A percentile compares a stretch with the other conserved stretches of the same genome.
Conservation (phyloP, 164 flowering plant species). For the Cinnamomum chago region DNA sequence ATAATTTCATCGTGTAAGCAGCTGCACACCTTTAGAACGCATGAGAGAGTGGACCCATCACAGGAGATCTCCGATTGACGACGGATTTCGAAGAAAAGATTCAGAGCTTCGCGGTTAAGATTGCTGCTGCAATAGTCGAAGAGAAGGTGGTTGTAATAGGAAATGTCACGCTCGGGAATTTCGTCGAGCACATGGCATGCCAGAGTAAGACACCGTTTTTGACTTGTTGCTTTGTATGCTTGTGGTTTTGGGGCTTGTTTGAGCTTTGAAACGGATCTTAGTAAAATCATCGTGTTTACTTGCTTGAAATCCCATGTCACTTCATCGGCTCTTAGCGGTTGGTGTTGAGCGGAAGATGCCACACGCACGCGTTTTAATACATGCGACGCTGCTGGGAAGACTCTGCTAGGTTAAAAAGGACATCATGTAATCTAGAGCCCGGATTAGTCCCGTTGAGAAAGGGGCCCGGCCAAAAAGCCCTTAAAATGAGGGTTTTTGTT, state of each 20-base stretch:
- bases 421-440: too few relatives aligned
- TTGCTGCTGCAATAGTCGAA: conserved; percentile 44
- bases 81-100: conserved; percentile 36
- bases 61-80: conserved; percentile 23
- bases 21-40: conserved; percentile 57
- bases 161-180: conserved; percentile 27
- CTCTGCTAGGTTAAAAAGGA: too few relatives aligned
- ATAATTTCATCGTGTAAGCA: conserved; percentile 29
- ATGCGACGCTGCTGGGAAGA: too few relatives aligned
- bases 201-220: neutral
- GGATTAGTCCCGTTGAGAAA: too few relatives aligned
- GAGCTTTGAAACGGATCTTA: neutral
- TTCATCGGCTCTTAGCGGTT: neutral
- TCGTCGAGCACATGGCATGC: conserved; percentile 43
- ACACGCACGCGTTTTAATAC: too few relatives aligned
- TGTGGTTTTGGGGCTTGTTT: neutral
- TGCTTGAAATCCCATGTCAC: neutral
- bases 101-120: conserved; percentile 42
- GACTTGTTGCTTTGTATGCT: neutral
- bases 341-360: too few relatives aligned
- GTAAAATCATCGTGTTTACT: neutral
- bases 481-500: too few relatives aligned
- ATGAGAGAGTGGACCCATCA: conserved; percentile 54
- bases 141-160: conserved; percentile 33
- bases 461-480: too few relatives aligned